phyloP scores from a whole-genome alignment of 2,329 filamentous ascomycete species.

The Trichophyton schoenleinii region DNA sequence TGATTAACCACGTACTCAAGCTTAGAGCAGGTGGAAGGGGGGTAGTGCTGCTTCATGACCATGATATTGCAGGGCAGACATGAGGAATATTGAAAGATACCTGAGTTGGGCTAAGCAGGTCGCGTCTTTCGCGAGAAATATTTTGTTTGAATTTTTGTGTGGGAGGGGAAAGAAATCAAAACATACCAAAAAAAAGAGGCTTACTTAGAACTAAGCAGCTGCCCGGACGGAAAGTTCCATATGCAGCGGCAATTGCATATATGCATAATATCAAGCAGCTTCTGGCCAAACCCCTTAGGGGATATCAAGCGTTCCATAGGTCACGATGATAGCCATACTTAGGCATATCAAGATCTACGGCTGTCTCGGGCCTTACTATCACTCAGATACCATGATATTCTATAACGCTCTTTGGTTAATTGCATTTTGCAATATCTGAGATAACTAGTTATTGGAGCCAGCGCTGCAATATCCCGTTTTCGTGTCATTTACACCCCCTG shows the following conservation, averaged over 20 bases:
- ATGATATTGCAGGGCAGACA: no score
- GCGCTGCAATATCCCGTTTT: neutral
- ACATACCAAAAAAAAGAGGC: neutral
- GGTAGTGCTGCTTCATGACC: neutral
- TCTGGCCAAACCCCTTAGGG: neutral
- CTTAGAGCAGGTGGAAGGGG: neutral
- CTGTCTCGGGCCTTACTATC: neutral
- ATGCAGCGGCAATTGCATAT: neutral
- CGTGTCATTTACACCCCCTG: neutral
- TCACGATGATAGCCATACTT: neutral
- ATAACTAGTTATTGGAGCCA: neutral
- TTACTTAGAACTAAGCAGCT: neutral
- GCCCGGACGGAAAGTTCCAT: neutral
- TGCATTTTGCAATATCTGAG: neutral
- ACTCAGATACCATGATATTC: neutral
- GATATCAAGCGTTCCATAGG: neutral
- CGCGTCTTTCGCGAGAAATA: neutral
- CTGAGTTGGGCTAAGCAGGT: neutral
- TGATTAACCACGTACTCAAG: conserved; percentile 20
- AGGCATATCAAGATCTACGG: neutral
- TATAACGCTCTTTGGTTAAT: neutral
- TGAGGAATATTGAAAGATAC: neutral
- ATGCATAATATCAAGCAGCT: neutral
- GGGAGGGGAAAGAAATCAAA: neutral
- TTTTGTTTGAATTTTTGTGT: neutral